Percentiles rank a stretch among this genome's conserved stretches.
These are phyloP conservation scores for Intubia oerlemansii DNA, from an alignment of 2,329 filamentous ascomycete genomes.

Conservation along the genomic window DNA sequence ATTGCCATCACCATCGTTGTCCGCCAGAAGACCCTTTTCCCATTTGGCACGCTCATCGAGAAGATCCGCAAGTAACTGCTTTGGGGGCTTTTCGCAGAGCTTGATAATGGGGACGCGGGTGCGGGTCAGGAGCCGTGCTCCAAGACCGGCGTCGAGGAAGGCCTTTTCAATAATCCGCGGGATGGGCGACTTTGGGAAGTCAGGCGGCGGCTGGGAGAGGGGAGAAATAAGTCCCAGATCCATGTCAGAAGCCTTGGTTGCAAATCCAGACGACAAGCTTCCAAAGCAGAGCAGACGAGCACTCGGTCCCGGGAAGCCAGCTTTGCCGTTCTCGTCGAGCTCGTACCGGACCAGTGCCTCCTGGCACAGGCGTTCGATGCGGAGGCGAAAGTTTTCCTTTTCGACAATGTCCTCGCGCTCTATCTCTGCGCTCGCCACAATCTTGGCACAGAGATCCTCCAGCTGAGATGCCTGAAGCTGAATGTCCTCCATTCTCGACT, in stretches of 20 bases:
- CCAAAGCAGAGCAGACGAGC: slow-evolving; percentile 63
- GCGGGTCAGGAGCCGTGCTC: slow-evolving; percentile 54
- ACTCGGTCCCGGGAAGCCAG: slow-evolving; percentile 27
- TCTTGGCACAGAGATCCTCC: slow-evolving; percentile 22
- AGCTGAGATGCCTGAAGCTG: slow-evolving; percentile 25
- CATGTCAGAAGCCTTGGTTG: slow-evolving; percentile 75
- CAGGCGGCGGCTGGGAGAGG: slow-evolving; percentile 29
- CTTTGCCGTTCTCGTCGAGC: slow-evolving; percentile 14
- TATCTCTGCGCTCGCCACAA: slow-evolving; percentile 41
- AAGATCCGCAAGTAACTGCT: slow-evolving; percentile 37
- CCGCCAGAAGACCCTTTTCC: slow-evolving; percentile 34
- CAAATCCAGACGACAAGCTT: slow-evolving; percentile 68
- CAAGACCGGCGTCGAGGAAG: slow-evolving; percentile 49
- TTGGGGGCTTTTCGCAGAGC: slow-evolving; percentile 50
- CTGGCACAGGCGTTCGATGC: slow-evolving; percentile 43
- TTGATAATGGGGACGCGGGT: slow-evolving; percentile 79
- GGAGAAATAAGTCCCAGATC: slow-evolving; percentile 61
- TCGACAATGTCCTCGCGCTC: slow-evolving; percentile 37
- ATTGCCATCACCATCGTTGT: slow-evolving; percentile 11
- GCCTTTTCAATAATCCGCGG: slow-evolving; percentile 57
- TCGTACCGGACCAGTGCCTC: slow-evolving; percentile 34
- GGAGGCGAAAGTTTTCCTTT: slow-evolving; percentile 48
- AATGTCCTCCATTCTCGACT: slow-evolving; percentile 21
- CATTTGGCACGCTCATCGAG: slow-evolving; percentile 46
- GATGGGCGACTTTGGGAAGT: slow-evolving; percentile 36